Conservation (phyloP, 768 basidiomycete genomes). For the Tephrocybe sp. region DNA sequence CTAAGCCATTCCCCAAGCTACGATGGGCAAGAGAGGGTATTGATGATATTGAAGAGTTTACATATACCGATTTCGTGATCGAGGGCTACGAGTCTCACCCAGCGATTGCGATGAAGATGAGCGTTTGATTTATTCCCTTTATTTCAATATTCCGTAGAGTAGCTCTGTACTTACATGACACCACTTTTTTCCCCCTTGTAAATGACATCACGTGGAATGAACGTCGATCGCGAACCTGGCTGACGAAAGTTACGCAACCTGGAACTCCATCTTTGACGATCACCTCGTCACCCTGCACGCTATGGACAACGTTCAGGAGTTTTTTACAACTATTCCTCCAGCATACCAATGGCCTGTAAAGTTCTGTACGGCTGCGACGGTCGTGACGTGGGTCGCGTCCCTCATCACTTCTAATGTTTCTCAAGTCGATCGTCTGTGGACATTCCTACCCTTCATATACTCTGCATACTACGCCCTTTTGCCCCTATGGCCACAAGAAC, state of each 20-base stretch:
- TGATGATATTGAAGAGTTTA: conserved; percentile 76
- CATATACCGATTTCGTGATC: conserved; percentile 75
- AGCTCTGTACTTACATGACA: background rate
- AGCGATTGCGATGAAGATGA: conserved; percentile 95
- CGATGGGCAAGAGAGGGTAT: conserved; percentile 65
- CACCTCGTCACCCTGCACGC: background rate
- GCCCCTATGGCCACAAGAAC: conserved; percentile 52
- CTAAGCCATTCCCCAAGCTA: conserved; percentile 81
- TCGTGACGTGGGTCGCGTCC: conserved; percentile 54
- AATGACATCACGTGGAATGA: background rate
- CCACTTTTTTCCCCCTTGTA: background rate
- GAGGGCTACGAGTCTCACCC: conserved; percentile 86
- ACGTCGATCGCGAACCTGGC: too few species aligned
- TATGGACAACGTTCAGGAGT: conserved; percentile 8
- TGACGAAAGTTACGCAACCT: background rate
- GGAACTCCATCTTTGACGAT: background rate
- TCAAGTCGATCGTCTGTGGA: conserved; percentile 84
- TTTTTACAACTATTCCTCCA: conserved; percentile 28
- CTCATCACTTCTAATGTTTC: conserved; percentile 76
- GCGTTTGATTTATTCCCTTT: conserved; percentile 45
- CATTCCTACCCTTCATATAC: conserved; percentile 80
- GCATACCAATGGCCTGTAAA: conserved; percentile 60
- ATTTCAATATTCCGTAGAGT: background rate
- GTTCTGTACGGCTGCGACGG: conserved; percentile 50
- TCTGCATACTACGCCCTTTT: conserved; percentile 78